These are phyloP conservation scores for Calonectria fujianensis DNA, from an alignment of 2,329 filamentous ascomycete species.

Conservation along the genomic window DNA sequence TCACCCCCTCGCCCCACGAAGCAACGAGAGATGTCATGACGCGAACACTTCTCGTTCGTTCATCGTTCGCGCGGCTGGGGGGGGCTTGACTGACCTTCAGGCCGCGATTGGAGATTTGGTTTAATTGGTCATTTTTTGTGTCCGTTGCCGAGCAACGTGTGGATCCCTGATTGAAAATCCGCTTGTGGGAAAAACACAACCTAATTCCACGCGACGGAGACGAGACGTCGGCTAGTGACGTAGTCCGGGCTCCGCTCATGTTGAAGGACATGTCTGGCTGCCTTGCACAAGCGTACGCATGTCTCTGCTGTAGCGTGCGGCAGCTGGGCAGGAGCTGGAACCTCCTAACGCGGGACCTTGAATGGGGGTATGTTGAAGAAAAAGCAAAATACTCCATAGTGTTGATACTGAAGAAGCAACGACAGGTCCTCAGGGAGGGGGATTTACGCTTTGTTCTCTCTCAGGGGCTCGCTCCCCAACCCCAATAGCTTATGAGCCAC, in stretches of 20 bases:
- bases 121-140: constrained; percentile 37
- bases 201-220: constrained; percentile 42
- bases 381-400: constrained; percentile 15
- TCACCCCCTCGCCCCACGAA: constrained; percentile 3
- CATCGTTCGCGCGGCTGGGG: constrained; percentile 30
- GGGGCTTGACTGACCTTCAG: constrained; percentile 22
- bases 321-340: constrained; percentile 9
- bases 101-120: constrained; percentile 37
- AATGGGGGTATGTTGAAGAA: not conserved
- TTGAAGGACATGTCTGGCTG: constrained; percentile 29
- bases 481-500: not conserved
- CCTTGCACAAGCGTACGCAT: constrained; percentile 7
- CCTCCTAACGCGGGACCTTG: constrained; percentile 5
- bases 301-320: constrained; percentile 28
- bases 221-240: constrained; percentile 54
- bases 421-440: not conserved
- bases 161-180: constrained; percentile 11
- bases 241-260: constrained; percentile 44
- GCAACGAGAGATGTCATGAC: constrained; percentile 22
- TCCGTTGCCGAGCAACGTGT: constrained; percentile 52
- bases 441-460: constrained; percentile 3
- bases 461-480: constrained; percentile 21
- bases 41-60: constrained; percentile 29
- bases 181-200: constrained; percentile 33
- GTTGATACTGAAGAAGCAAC: constrained; percentile 13